These are phyloP conservation scores for Casuarina equisetifolia DNA, from an alignment of 306 rosid genomes.

Conservation along the genomic window DNA sequence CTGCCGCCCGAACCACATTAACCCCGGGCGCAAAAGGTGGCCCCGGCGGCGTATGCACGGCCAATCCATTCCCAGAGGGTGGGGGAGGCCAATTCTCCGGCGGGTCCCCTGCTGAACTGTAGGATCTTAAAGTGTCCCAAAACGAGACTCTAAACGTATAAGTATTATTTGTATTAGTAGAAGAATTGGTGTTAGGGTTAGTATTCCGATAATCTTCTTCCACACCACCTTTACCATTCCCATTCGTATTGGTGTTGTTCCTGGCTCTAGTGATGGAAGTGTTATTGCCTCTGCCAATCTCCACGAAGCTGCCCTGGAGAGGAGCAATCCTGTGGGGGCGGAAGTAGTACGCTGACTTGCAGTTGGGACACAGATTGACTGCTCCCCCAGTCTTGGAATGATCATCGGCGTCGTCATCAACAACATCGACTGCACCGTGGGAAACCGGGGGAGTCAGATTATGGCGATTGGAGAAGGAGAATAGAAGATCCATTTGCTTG, in stretches of 20 bases:
- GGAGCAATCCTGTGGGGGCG: slow-evolving; percentile 65
- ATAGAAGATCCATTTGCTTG: slow-evolving; percentile 68
- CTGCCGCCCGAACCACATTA: slow-evolving; percentile 64
- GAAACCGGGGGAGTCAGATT: slow-evolving; percentile 33
- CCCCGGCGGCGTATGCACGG: slow-evolving; percentile 87
- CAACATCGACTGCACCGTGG: background rate
- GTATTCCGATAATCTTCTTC: slow-evolving; percentile 32
- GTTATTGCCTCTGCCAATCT: slow-evolving; percentile 66
- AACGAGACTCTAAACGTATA: slow-evolving; percentile 52
- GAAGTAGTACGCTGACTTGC: slow-evolving; percentile 84
- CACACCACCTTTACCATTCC: slow-evolving; percentile 23
- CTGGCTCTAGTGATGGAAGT: background rate
- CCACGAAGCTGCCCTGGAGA: slow-evolving; percentile 83
- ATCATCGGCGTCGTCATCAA: slow-evolving; percentile 30
- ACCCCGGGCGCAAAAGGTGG: slow-evolving; percentile 85
- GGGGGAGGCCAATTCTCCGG: slow-evolving; percentile 74
- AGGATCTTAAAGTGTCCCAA: slow-evolving; percentile 58
- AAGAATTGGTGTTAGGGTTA: slow-evolving; percentile 17
- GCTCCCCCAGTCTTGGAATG: slow-evolving; percentile 27
- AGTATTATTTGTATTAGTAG: slow-evolving; percentile 22
- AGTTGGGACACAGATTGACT: slow-evolving; percentile 79
- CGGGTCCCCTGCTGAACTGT: slow-evolving; percentile 56
- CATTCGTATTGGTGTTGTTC: slow-evolving; percentile 4
- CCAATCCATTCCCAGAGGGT: slow-evolving; percentile 64
- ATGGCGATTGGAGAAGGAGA: slow-evolving; percentile 52